phyloP scores from a whole-genome alignment of 176 grass and related monocot genomes.

The Saccharum spontaneum region DNA sequence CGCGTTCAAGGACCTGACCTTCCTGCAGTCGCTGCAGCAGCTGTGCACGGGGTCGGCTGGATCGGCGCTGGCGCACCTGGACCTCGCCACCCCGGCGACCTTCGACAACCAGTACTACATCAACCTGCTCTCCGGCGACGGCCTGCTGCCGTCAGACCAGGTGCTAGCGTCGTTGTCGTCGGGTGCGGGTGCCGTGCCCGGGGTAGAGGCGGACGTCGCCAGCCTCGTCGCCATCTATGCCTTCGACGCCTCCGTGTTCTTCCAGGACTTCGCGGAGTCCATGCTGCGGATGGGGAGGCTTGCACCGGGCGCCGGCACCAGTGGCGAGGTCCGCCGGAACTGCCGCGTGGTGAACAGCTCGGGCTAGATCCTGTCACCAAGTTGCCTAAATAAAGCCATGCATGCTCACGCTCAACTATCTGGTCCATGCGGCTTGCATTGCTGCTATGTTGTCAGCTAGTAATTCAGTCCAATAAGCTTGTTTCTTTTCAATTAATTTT shows the following conservation, averaged over 20 bases:
- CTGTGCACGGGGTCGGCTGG: slow-evolving; percentile 63
- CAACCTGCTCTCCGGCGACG: slow-evolving; percentile 81
- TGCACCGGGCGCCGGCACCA: slow-evolving; percentile 4
- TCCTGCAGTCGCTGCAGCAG: slow-evolving; percentile 79
- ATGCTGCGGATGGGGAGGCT: slow-evolving; percentile 80
- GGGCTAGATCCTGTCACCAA: too few species aligned
- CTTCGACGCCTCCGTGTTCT: slow-evolving; percentile 58
- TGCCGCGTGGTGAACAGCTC: slow-evolving; percentile 58
- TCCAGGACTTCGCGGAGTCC: slow-evolving; percentile 68
- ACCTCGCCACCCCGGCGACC: slow-evolving; percentile 69
- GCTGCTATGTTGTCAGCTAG: neutral
- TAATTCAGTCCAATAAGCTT: neutral
- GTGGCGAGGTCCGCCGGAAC: slow-evolving; percentile 52
- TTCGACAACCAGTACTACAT: slow-evolving; percentile 98
- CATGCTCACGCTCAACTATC: neutral
- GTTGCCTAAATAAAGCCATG: neutral
- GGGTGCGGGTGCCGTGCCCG: neutral
- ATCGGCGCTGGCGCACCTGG: slow-evolving; percentile 72
- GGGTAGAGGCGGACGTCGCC: slow-evolving; percentile 37
- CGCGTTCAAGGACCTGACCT: slow-evolving; percentile 16
- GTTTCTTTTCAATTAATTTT: neutral
- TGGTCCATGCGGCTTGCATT: neutral
- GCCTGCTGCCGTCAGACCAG: slow-evolving; percentile 87
- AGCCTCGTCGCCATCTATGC: slow-evolving; percentile 69
- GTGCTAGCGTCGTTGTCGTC: slow-evolving; percentile 28